Evolutionary conservation across 164 flowering plant species (phyloP).

Genomic region (Echeveria elegans): DNA sequence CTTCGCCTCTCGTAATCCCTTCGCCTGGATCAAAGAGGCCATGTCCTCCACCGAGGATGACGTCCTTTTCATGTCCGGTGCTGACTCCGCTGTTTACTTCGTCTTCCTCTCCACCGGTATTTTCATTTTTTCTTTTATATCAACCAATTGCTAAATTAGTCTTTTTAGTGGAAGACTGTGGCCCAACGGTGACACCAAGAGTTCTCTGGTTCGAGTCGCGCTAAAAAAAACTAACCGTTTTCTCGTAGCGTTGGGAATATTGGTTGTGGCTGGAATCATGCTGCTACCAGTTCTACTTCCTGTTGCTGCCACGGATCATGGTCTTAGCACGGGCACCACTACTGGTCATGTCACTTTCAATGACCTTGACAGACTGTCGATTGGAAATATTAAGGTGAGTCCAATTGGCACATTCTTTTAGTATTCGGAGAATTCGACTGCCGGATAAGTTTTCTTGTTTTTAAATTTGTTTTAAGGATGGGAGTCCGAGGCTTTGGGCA

Average conservation of each 20-base stretch:
- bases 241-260: constrained; percentile 69
- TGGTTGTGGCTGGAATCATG: constrained; percentile 51
- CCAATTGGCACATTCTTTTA: too few relatives aligned
- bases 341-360: constrained; percentile 48
- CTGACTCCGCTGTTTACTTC: constrained; percentile 92
- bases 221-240: too few relatives aligned
- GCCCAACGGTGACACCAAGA: too few relatives aligned
- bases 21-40: constrained; percentile 74
- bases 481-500: constrained; percentile 75
- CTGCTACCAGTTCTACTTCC: constrained; percentile 79
- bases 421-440: too few relatives aligned
- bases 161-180: too few relatives aligned
- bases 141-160: background rate
- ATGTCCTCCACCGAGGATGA: constrained; percentile 55
- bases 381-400: constrained; percentile 66
- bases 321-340: constrained; percentile 11
- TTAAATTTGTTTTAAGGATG: background rate
- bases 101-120: constrained; percentile 76
- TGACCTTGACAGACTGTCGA: constrained; percentile 69
- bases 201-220: too few relatives aligned
- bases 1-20: constrained; percentile 45
- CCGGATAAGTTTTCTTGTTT: too few relatives aligned
- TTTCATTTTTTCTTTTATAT: too few relatives aligned
- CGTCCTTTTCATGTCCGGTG: constrained; percentile 58
- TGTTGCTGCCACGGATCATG: constrained; percentile 52